Percentiles rank a stretch among this genome's conserved stretches.
Evolutionary conservation across 2,329 filamentous ascomycete genomes (phyloP).

Genomic region (Colletotrichum tamarilloi): DNA sequence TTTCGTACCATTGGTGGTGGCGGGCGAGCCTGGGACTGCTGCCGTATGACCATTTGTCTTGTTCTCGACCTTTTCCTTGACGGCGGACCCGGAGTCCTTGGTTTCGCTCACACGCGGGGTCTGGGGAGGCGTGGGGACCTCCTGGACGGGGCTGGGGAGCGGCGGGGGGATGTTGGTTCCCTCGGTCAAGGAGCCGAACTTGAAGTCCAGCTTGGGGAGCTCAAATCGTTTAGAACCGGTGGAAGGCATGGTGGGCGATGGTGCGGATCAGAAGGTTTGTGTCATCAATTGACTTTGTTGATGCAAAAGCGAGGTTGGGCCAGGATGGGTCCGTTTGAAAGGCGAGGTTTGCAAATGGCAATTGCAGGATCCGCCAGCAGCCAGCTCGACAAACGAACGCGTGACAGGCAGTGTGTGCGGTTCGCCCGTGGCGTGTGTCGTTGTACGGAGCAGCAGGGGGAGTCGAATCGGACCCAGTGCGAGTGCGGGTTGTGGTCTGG

Average conservation of each 20-base stretch:
- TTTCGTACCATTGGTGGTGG: constrained; percentile 55
- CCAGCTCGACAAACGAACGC: constrained; percentile 30
- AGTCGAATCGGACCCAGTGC: constrained; percentile 16
- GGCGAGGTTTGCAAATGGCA: constrained; percentile 25
- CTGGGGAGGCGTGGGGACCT: constrained; percentile 58
- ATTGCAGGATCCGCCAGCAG: constrained; percentile 23
- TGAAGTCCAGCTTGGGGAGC: constrained; percentile 68
- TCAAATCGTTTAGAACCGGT: constrained; percentile 57
- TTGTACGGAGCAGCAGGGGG: constrained; percentile 17
- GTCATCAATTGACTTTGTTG: constrained; percentile 29
- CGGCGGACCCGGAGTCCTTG: constrained; percentile 38
- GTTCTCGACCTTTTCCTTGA: constrained; percentile 37
- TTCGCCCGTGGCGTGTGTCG: constrained; percentile 35
- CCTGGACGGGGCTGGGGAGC: constrained; percentile 63
- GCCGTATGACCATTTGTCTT: constrained; percentile 38
- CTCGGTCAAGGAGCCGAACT: constrained; percentile 69
- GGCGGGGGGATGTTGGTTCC: constrained; percentile 71
- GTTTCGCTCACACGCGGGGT: constrained; percentile 42
- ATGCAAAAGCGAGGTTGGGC: constrained; percentile 22
- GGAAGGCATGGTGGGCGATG: constrained; percentile 22
- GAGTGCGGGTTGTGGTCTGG: constrained; percentile 4
- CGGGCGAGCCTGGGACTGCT: constrained; percentile 31
- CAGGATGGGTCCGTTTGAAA: constrained; percentile 6
- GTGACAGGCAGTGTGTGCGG: constrained; percentile 32
- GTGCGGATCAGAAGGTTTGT: constrained; percentile 4